phyloP scores from a whole-genome alignment of 345 rosid species.

The Lepidium aucheri region DNA sequence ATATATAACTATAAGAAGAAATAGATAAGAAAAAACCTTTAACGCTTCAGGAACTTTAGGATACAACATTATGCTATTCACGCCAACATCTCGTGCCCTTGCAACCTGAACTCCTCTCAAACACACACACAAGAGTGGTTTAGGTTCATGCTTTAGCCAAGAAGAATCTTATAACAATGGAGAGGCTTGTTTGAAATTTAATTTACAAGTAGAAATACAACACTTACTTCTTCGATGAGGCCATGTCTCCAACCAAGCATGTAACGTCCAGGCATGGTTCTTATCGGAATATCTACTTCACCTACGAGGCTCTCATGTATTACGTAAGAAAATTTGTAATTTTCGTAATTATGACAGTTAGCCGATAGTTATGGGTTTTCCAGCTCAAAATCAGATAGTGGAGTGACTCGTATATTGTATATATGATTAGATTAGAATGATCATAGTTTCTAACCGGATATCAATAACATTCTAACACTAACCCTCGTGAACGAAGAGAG shows the following conservation, averaged over 20 bases:
- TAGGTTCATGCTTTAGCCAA: neutral
- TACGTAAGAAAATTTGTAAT: neutral
- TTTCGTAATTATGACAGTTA: no score
- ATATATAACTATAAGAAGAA: neutral
- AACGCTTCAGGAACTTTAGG: slow-evolving; percentile 86
- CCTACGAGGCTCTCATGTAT: slow-evolving; percentile 33
- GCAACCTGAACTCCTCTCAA: slow-evolving; percentile 44
- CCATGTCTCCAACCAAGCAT: slow-evolving; percentile 97
- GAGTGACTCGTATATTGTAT: no score
- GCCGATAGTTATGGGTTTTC: no score
- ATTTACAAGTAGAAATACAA: neutral
- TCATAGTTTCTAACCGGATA: no score
- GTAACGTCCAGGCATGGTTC: slow-evolving; percentile 91
- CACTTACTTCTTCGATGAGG: slow-evolving; percentile 65
- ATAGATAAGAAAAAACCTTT: slow-evolving; percentile 43
- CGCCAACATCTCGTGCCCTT: slow-evolving; percentile 88
- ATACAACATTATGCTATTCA: slow-evolving; percentile 69
- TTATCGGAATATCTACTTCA: slow-evolving; percentile 80
- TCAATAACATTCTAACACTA: no score
- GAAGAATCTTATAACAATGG: neutral
- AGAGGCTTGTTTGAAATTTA: neutral
- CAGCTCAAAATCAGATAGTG: no score
- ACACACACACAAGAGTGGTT: neutral
- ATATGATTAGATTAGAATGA: no score
- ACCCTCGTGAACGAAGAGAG: slow-evolving; percentile 87